Base-by-base conservation (phyloP, 345 rosid species). In the Trapa bicornis region DNA sequence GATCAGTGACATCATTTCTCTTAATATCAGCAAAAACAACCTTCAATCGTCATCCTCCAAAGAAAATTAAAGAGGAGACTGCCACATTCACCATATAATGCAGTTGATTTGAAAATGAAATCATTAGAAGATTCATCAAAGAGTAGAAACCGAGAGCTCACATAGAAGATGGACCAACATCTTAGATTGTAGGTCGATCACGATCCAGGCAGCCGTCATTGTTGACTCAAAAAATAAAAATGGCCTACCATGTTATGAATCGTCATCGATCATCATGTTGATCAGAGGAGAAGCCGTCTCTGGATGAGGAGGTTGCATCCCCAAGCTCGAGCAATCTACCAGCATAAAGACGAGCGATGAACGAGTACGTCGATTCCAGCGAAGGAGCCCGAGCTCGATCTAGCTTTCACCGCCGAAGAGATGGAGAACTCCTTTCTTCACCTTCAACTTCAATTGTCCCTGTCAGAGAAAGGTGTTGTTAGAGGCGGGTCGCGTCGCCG, bases 1-100 rank as follows among this genome's bases (percentile, higher is more conserved):
- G 99, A 76, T 97, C 96, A 72, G 80, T 81, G 38, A 76, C 87
- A 75, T 94, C 99, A 85, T 77, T 85, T 75, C 80, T 89, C 87
- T 87, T 86, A 60, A 94, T 82, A 76, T 87, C 95, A 71, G 90
- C 86, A 82, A 94, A 80, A 62, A 91, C 87, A 65, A 81, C 75
- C 69, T 83, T 81, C 72, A 92, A 69, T 88, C 87, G 67, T 91
- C 91, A 77, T 91, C 77, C 86, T 91, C 99, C 74, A 88, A 94
- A 6, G 96, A 89, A 68, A 94, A 91, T 81, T 94, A 94, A 54
- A 89, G 96, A 32, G 99, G 99, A 82, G 78, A 94, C 99, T 94
- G 86, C 61, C 64, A 65, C 37, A 71, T 48, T 76, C 65, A 12
- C 66, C 65, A 10, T 38, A 69, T 68, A 29, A n/a, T 38, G 42